These are phyloP conservation scores for Letharia columbiana DNA, from an alignment of 495 filamentous ascomycete genomes.

Conservation along the genomic window DNA sequence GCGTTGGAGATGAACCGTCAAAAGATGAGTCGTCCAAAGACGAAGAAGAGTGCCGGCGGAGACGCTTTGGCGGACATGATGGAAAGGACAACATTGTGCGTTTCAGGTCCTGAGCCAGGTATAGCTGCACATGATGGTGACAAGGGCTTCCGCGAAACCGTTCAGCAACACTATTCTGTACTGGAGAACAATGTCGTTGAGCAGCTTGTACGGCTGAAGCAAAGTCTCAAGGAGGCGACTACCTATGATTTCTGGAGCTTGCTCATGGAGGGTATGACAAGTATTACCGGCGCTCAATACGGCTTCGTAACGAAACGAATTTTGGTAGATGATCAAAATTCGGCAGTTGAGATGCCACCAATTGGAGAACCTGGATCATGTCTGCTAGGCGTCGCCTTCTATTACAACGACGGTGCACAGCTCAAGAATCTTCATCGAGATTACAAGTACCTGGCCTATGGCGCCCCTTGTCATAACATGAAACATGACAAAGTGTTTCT, in stretches of 20 bases:
- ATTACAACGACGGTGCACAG: constrained; percentile 56
- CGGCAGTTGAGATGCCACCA: constrained; percentile 48
- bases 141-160: constrained; percentile 41
- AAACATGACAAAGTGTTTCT: constrained; percentile 65
- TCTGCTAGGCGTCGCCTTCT: constrained; percentile 59
- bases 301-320: constrained; percentile 63
- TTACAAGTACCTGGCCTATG: constrained; percentile 56
- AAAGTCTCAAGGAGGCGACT: constrained; percentile 43
- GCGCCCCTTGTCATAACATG: constrained; percentile 60
- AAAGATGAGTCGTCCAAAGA: constrained; percentile 16
- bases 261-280: constrained; percentile 58
- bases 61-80: constrained; percentile 21
- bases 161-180: constrained; percentile 39
- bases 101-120: constrained; percentile 34
- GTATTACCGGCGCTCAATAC: constrained; percentile 58
- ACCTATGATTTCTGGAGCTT: constrained; percentile 59
- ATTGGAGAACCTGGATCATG: constrained; percentile 51
- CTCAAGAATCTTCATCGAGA: constrained; percentile 47
- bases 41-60: constrained; percentile 15
- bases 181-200: constrained; percentile 56
- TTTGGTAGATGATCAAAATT: constrained; percentile 47
- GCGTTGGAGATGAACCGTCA: constrained; percentile 10
- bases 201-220: constrained; percentile 54
- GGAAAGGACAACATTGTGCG: constrained; percentile 36
- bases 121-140: constrained; percentile 41